These are phyloP conservation scores for Nyctanthes arbortristis DNA, from an alignment of 257 asterid genomes.

Conservation along the genomic window DNA sequence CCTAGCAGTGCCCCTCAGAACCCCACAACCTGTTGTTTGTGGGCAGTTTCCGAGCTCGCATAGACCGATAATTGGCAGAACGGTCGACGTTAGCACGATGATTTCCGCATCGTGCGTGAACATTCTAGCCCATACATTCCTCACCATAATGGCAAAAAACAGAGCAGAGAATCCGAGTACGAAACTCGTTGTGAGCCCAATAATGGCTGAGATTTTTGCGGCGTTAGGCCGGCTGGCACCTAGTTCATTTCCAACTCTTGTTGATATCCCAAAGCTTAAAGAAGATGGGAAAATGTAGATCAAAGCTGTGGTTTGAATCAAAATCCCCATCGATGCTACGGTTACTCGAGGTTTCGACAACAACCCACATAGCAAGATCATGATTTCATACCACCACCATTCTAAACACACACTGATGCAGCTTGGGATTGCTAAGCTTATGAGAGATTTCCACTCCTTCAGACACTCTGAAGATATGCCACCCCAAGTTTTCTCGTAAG, in stretches of 20 bases:
- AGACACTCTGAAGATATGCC: slow-evolving; percentile 39
- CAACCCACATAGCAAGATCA: slow-evolving; percentile 56
- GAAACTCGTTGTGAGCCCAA: slow-evolving; percentile 40
- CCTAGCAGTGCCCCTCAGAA: slow-evolving; percentile 57
- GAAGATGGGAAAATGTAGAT: slow-evolving; percentile 71
- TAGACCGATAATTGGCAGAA: slow-evolving; percentile 57
- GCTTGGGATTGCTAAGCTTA: slow-evolving; percentile 51
- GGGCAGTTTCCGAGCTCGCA: slow-evolving; percentile 78
- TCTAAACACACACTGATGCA: slow-evolving; percentile 60
- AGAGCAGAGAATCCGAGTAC: slow-evolving; percentile 39
- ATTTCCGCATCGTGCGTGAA: slow-evolving; percentile 56
- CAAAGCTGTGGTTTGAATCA: slow-evolving; percentile 54
- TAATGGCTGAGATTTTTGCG: slow-evolving; percentile 42
- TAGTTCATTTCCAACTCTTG: slow-evolving; percentile 58
- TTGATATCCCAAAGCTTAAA: slow-evolving; percentile 51
- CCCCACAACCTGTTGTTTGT: slow-evolving; percentile 62
- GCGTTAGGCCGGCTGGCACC: slow-evolving; percentile 46
- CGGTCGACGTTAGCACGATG: slow-evolving; percentile 34
- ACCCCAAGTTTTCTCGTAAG: slow-evolving; percentile 40
- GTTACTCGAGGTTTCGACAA: slow-evolving; percentile 50
- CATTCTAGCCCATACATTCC: slow-evolving; percentile 51
- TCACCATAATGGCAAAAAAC: slow-evolving; percentile 34
- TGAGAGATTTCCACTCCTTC: slow-evolving; percentile 35
- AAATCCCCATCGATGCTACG: slow-evolving; percentile 65
- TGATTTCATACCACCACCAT: slow-evolving; percentile 76